A percentile compares a stretch with the other conserved stretches of the same genome.
Conservation (phyloP, 768 basidiomycete genomes). For the Amanita exitialis region DNA sequence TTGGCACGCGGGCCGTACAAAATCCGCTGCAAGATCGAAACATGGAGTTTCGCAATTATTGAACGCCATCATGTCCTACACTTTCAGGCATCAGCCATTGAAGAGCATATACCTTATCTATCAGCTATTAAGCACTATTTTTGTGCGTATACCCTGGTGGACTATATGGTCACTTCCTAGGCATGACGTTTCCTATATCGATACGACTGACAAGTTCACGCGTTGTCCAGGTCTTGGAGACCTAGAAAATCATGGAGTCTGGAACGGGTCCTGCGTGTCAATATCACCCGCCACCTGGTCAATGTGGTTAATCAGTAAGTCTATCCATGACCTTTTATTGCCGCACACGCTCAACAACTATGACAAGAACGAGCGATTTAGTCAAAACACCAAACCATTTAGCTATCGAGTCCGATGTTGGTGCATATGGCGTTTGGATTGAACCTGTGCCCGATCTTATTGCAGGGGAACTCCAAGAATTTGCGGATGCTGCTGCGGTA, state of each 20-base stretch:
- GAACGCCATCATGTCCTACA: conserved; percentile 15
- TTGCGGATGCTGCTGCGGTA: conserved; percentile 30
- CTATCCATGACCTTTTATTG: neutral
- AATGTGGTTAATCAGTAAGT: neutral
- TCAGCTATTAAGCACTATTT: conserved; percentile 25
- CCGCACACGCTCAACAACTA: neutral
- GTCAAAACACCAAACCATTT: conserved; percentile 23
- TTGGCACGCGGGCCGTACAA: no score
- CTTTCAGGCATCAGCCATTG: conserved; percentile 34
- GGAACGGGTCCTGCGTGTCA: conserved; percentile 15
- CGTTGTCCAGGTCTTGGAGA: conserved; percentile 24
- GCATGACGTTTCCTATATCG: conserved; percentile 12
- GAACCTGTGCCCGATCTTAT: conserved; percentile 32
- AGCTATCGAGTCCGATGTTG: conserved; percentile 27
- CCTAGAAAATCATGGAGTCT: conserved; percentile 37
- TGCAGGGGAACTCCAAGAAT: conserved; percentile 29
- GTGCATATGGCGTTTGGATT: conserved; percentile 43
- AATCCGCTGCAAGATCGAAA: no score
- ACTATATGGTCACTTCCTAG: conserved; percentile 26
- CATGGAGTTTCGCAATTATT: no score
- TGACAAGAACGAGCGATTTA: neutral
- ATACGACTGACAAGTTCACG: neutral
- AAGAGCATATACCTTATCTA: conserved; percentile 38
- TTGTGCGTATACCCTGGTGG: conserved; percentile 41
- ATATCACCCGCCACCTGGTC: neutral